Evolutionary conservation across 345 rosid genomes (phyloP).

Genomic region (Eucalyptus sp.): DNA sequence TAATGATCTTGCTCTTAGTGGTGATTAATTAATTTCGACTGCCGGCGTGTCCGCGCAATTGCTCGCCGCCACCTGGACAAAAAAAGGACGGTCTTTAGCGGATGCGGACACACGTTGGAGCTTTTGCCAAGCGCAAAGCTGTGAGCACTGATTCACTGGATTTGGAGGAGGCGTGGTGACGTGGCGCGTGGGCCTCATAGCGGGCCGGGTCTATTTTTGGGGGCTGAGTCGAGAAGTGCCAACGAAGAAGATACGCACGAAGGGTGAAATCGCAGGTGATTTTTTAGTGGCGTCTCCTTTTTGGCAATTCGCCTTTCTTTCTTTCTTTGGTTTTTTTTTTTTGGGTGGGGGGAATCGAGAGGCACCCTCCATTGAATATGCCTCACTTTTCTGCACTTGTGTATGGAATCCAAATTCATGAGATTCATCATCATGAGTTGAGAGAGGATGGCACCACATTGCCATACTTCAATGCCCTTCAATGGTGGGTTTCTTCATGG

Average conservation of each 20-base stretch:
- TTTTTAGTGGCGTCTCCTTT: neutral
- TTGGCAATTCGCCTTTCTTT: neutral
- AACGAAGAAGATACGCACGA: neutral
- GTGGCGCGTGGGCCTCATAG: neutral
- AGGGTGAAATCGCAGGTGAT: neutral
- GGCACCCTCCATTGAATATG: neutral
- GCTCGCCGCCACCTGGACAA: conserved; percentile 2
- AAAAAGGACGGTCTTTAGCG: neutral
- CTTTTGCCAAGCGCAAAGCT: neutral
- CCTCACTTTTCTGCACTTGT: neutral
- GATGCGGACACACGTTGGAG: neutral
- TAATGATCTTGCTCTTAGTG: neutral
- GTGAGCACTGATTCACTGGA: neutral
- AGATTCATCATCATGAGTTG: neutral
- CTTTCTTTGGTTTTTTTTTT: neutral
- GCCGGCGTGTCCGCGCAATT: neutral
- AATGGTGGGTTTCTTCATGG: neutral
- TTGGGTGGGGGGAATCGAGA: neutral
- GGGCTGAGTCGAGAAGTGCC: neutral
- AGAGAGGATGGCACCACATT: neutral
- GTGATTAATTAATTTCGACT: neutral
- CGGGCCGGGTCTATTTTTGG: neutral
- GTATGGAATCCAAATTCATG: neutral
- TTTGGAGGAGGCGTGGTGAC: neutral
- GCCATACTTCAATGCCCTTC: neutral